Percentiles rank a stretch among this genome's conserved stretches.
phyloP scores from a whole-genome alignment of 2,329 filamentous ascomycete genomes.

The Pseudonectria foliicola region DNA sequence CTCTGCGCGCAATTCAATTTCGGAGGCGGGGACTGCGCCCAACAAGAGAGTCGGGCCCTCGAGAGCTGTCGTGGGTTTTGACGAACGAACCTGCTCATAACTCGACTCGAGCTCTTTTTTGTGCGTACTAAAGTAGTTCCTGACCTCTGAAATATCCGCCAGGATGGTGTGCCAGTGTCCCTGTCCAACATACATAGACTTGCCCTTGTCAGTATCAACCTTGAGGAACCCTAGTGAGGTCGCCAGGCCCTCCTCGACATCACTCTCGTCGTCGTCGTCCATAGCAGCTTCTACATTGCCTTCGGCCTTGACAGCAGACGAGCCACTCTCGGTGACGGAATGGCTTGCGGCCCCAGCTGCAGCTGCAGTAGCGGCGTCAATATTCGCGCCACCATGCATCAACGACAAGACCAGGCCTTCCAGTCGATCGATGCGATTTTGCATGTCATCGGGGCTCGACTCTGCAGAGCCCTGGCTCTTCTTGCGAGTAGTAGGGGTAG shows the following conservation, averaged over 20 bases:
- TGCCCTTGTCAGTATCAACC: conserved; percentile 68
- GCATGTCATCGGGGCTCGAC: conserved; percentile 84
- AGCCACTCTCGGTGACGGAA: conserved; percentile 36
- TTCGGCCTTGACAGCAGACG: conserved; percentile 40
- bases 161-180: conserved; percentile 79
- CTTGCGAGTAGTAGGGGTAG: conserved; percentile 61
- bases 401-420: conserved; percentile 86
- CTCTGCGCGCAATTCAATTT: conserved; percentile 69
- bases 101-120: conserved; percentile 85
- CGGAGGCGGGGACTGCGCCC: conserved; percentile 63
- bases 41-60: conserved; percentile 74
- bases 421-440: conserved; percentile 91
- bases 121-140: conserved; percentile 78
- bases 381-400: conserved; percentile 74
- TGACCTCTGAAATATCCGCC: conserved; percentile 83
- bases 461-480: conserved; percentile 60
- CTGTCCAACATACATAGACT: conserved; percentile 74
- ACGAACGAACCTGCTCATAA: conserved; percentile 65
- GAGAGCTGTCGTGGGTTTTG: conserved; percentile 51
- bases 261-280: conserved; percentile 56
- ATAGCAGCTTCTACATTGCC: conserved; percentile 48
- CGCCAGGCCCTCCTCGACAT: conserved; percentile 60
- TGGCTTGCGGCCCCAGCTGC: conserved; percentile 28
- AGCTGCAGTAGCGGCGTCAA: conserved; percentile 35
- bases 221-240: conserved; percentile 76